Percentiles rank a stretch among this genome's conserved stretches.
These are phyloP conservation scores for Petasospora rhodanensis DNA, from an alignment of 1,139 yeast genomes.

Conservation along the genomic window DNA sequence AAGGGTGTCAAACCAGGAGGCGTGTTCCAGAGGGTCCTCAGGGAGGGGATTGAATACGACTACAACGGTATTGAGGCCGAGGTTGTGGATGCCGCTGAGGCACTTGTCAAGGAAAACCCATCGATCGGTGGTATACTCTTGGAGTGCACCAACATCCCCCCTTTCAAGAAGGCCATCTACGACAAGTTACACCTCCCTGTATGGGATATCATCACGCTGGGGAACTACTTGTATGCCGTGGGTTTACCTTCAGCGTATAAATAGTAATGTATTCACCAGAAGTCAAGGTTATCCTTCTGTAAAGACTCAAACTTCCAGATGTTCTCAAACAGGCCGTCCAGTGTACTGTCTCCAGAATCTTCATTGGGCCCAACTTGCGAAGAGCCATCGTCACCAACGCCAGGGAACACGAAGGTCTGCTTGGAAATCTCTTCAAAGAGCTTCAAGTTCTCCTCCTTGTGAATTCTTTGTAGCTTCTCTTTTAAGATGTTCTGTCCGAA, in stretches of 20 bases:
- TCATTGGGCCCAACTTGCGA: too few species aligned
- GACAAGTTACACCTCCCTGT: slow-evolving; percentile 10
- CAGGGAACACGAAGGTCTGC: too few species aligned
- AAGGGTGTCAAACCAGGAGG: slow-evolving; percentile 15
- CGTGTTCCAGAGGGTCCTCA: slow-evolving; percentile 11
- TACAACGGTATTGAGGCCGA: slow-evolving; percentile 61
- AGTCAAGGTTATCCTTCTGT: too few species aligned
- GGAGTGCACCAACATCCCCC: slow-evolving; percentile 18
- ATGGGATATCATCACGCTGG: slow-evolving; percentile 17
- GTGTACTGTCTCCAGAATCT: too few species aligned
- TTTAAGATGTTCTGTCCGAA: too few species aligned
- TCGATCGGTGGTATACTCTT: slow-evolving; percentile 14
- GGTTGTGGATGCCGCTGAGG: slow-evolving; percentile 12
- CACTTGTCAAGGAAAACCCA: slow-evolving; percentile 5
- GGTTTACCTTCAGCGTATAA: slow-evolving; percentile 5
- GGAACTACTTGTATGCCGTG: slow-evolving; percentile 13
- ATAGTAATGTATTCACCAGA: too few species aligned
- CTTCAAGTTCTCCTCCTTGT: too few species aligned
- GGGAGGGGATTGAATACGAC: slow-evolving; percentile 46
- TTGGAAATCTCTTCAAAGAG: too few species aligned
- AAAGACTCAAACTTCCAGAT: too few species aligned
- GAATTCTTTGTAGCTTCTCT: too few species aligned
- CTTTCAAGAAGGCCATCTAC: slow-evolving; percentile 12
- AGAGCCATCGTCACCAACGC: too few species aligned
- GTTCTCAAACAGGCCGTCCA: too few species aligned